Base-by-base conservation (phyloP, 371 early-diverging fungal species). In the Mucor lusitanicus region DNA sequence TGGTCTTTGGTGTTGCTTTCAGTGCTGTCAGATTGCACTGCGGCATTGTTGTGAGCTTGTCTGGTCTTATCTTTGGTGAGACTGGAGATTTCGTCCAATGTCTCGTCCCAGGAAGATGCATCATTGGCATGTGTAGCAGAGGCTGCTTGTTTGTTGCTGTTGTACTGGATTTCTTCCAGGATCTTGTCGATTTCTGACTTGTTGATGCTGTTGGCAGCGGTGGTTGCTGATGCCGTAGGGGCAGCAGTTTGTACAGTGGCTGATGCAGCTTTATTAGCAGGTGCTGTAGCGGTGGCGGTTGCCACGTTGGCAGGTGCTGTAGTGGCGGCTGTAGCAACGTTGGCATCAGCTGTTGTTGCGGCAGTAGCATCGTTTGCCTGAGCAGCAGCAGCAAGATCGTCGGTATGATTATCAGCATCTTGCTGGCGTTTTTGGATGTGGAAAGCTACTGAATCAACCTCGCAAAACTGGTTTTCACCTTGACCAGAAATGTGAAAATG, bases 401-500 rank as follows among this genome's bases (percentile, higher is more conserved):
- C 30, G 6, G 30, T 6, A 30, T 30, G 30, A 30, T 2, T 30
- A 30, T 30, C 30, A 6, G 33, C 33, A 33, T 6, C 33, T 33
- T 44, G 59, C 28, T 40, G 25, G 57, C 65, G 65, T 13, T 70
- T 70, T 30, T 62, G 53, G 50, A 79, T 71, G 19, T 61, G 59
- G 48, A 79, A 79, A 1, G 68, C 13, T 23, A 44, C 59, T 12
- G 80, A 79, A 37, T 72, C 67, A n/a, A 59, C 46, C 48, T 74
- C 64, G 58, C 80, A 79, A 32, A 44, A 50, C 25, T 64, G 55
- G 25, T 32, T 54, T 15, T 58, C 65, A 37, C 65, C 65, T 62
- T 65, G 72, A 23, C 67, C 71, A 19, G 69, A 61, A 37, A 81
- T 65, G 27, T 78, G 76, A 61, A 73, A 67, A 62, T 76, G 75